Evolutionary conservation across 1,284 basidiomycete genomes (phyloP).

Genomic region (Cutaneotrichosporon mucoides): DNA sequence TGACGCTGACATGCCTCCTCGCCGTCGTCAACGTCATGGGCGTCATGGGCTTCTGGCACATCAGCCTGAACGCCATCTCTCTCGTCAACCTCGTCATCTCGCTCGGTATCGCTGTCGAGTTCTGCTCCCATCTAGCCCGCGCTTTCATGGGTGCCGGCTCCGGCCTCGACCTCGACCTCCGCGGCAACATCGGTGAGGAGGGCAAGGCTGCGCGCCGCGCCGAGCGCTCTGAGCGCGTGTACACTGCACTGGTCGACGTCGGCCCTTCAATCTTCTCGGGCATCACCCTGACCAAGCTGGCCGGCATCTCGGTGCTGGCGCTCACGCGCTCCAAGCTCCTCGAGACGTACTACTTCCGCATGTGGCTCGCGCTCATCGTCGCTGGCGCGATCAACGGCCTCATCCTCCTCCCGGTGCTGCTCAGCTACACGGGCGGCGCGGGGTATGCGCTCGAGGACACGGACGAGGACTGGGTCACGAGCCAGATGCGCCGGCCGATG

Average conservation of each 20-base stretch:
- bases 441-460: conserved; percentile 83
- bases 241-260: conserved; percentile 85
- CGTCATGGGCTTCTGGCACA: conserved; percentile 86
- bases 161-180: conserved; percentile 62
- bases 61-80: conserved; percentile 88
- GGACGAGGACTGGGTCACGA: conserved; percentile 93
- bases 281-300: conserved; percentile 95
- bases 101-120: conserved; percentile 94
- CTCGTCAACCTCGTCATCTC: conserved; percentile 95
- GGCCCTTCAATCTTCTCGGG: conserved; percentile 92
- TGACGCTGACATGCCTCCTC: conserved; percentile 76
- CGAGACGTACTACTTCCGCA: conserved; percentile 93
- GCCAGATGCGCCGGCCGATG: conserved; percentile 61
- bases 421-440: conserved; percentile 78
- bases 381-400: conserved; percentile 87
- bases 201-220: conserved; percentile 62
- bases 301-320: conserved; percentile 90
- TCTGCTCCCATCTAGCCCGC: conserved; percentile 90
- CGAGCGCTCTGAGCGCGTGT: conserved; percentile 90
- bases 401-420: conserved; percentile 78
- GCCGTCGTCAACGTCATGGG: conserved; percentile 87
- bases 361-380: conserved; percentile 90
- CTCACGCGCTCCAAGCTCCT: conserved; percentile 82
- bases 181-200: too few relatives aligned
- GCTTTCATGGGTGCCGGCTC: conserved; percentile 86